phyloP scores from a whole-genome alignment of 257 asterid species.

The Echium plantagineum region DNA sequence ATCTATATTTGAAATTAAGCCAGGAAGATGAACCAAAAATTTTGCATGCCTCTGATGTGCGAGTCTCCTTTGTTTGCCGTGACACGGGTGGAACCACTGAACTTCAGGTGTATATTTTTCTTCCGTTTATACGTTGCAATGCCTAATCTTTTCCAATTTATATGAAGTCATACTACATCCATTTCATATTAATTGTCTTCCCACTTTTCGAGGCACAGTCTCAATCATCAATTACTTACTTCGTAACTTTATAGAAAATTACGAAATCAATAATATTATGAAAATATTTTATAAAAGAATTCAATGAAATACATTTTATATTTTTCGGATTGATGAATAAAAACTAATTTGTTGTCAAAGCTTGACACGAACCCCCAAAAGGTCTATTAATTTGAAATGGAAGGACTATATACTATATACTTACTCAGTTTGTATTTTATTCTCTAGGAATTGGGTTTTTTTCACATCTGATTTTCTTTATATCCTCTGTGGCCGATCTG shows the following conservation, averaged over 20 bases:
- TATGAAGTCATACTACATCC: constrained; percentile 8
- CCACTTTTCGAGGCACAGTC: too few relatives aligned
- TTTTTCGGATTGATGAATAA: too few relatives aligned
- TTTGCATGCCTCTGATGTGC: constrained; percentile 58
- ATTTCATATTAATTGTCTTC: too few relatives aligned
- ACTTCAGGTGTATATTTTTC: constrained; percentile 55
- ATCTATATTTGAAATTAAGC: constrained; percentile 58
- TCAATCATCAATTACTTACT: too few relatives aligned
- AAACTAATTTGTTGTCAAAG: too few relatives aligned
- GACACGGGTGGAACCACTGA: constrained; percentile 47
- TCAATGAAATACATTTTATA: too few relatives aligned
- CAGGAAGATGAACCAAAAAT: constrained; percentile 76
- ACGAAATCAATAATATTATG: too few relatives aligned
- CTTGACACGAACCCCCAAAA: too few relatives aligned
- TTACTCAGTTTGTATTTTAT: not conserved
- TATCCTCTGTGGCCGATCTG: not conserved
- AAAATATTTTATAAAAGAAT: too few relatives aligned
- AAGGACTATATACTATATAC: too few relatives aligned
- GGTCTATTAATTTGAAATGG: too few relatives aligned
- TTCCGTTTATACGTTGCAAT: not conserved
- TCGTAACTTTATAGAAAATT: too few relatives aligned
- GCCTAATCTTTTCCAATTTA: not conserved
- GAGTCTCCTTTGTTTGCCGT: constrained; percentile 59
- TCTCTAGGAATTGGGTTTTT: not conserved
- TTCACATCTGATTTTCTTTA: not conserved